Conservation (phyloP, 805 yeast species). For the Monosporozyma yasuniensis region DNA sequence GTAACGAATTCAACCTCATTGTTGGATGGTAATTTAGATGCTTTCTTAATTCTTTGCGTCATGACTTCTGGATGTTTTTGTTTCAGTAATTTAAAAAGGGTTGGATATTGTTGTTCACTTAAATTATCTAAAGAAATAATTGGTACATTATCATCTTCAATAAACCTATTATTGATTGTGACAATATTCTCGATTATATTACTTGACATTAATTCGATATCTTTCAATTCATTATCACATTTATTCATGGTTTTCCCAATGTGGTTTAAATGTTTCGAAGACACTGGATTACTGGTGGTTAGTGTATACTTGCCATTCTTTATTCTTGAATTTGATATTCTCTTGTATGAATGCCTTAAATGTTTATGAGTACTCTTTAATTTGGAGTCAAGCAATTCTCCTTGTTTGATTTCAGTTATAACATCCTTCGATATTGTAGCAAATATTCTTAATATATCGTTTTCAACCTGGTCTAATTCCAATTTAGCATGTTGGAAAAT, state of each 20-base stretch:
- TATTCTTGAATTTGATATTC: conserved; percentile 9
- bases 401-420: conserved; percentile 25
- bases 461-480: conserved; percentile 17
- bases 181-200: conserved; percentile 9
- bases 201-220: conserved; percentile 5
- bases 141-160: background rate
- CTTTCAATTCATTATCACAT: conserved; percentile 8
- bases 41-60: background rate
- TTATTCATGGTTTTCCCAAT: conserved; percentile 6
- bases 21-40: background rate
- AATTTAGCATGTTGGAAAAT: conserved; percentile 18
- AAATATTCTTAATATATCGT: conserved; percentile 16
- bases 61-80: background rate
- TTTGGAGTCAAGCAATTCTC: conserved; percentile 18
- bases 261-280: conserved; percentile 9
- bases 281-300: background rate
- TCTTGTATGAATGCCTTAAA: conserved; percentile 16
- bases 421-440: conserved; percentile 23
- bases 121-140: background rate
- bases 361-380: conserved; percentile 17
- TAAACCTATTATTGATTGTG: conserved; percentile 1
- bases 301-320: conserved; percentile 6
- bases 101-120: background rate
- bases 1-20: background rate
- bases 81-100: background rate